Conservation (phyloP, 2,329 filamentous ascomycete genomes). For the Ceratocystis eucalypticola region DNA sequence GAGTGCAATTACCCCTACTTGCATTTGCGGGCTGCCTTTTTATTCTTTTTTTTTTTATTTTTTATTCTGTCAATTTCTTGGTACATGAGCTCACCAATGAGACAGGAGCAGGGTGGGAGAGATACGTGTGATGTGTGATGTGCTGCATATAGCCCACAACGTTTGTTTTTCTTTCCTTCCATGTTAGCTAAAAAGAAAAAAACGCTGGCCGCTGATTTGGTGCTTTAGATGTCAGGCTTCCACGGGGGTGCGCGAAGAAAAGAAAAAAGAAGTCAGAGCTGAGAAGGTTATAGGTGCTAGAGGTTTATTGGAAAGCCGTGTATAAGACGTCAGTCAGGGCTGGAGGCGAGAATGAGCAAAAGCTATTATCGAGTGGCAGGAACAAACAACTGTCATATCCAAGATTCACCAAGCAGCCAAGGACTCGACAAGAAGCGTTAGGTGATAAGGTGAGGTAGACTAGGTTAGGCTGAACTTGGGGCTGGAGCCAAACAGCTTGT, state of each 20-base stretch:
- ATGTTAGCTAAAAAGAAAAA: too few relatives aligned
- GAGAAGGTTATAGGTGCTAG: too few relatives aligned
- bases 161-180: too few relatives aligned
- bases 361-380: background rate
- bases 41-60: background rate
- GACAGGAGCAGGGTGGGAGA: too few relatives aligned
- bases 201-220: too few relatives aligned
- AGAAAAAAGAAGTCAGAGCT: too few relatives aligned
- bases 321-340: background rate
- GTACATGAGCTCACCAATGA: background rate
- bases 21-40: background rate
- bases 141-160: background rate
- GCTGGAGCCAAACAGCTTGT: background rate
- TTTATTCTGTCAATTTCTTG: background rate
- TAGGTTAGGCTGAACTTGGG: background rate
- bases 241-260: too few relatives aligned
- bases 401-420: background rate
- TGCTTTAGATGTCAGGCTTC: too few relatives aligned
- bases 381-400: background rate
- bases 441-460: background rate
- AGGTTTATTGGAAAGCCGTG: too few relatives aligned
- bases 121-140: background rate
- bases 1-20: background rate
- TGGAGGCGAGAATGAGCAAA: background rate
- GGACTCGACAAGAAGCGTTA: background rate